Evolutionary conservation across 1,284 basidiomycete species (phyloP).

Genomic region (Moesziomyces sp.): DNA sequence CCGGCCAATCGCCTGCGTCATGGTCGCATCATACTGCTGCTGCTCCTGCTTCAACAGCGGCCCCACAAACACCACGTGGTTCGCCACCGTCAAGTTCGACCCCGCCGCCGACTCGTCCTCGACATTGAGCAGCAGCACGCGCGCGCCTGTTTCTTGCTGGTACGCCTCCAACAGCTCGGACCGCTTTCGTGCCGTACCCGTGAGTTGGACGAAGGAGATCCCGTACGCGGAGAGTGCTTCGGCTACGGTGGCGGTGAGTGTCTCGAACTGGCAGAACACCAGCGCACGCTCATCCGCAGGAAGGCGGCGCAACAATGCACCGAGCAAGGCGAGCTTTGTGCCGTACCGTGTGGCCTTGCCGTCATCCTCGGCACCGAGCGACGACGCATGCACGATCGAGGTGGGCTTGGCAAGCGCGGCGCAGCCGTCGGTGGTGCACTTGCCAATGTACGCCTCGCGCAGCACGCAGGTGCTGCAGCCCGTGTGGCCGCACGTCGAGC

Average conservation of each 20-base stretch:
- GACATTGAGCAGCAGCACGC: constrained; percentile 87
- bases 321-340: constrained; percentile 85
- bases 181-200: constrained; percentile 74
- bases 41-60: constrained; percentile 81
- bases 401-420: constrained; percentile 49
- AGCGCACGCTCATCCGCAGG: constrained; percentile 83
- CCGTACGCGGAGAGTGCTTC: constrained; percentile 80
- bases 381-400: constrained; percentile 46
- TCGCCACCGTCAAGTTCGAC: constrained; percentile 89
- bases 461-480: constrained; percentile 49
- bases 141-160: constrained; percentile 74
- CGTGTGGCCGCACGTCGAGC: constrained; percentile 53
- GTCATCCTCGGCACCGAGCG: constrained; percentile 51
- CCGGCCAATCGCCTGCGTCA: constrained; percentile 56
- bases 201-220: constrained; percentile 82
- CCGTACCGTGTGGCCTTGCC: constrained; percentile 80
- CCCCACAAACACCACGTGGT: constrained; percentile 93
- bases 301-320: constrained; percentile 82
- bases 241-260: constrained; percentile 87
- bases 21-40: constrained; percentile 54
- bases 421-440: constrained; percentile 49
- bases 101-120: constrained; percentile 94
- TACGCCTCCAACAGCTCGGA: constrained; percentile 71
- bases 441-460: constrained; percentile 51
- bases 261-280: constrained; percentile 92